phyloP scores from a whole-genome alignment of 371 early-diverging fungal species.

The Mortierella sp. region DNA sequence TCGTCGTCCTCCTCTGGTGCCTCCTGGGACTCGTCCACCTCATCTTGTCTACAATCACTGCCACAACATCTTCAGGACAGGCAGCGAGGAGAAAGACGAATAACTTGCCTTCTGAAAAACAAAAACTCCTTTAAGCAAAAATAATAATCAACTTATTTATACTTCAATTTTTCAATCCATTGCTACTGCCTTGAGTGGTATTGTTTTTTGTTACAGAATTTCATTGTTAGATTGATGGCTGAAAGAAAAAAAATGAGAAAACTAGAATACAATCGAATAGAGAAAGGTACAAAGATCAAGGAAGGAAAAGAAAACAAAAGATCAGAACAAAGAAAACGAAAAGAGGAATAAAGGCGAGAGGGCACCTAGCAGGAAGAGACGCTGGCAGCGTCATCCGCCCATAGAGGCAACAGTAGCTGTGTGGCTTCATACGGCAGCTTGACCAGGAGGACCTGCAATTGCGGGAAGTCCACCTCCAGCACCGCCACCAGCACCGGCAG shows the following conservation, averaged over 20 bases:
- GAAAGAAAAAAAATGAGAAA: not conserved
- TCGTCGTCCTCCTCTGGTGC: conserved; percentile 23
- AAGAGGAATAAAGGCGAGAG: not conserved
- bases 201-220: conserved; percentile 1
- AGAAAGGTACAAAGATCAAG: not conserved
- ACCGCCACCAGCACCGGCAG: conserved; percentile 9
- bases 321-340: not conserved
- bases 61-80: not conserved
- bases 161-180: not conserved
- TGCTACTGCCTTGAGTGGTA: not conserved
- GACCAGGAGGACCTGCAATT: not conserved
- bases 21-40: conserved; percentile 5
- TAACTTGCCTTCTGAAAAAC: not conserved
- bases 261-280: conserved; percentile 1
- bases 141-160: too few relatives aligned
- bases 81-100: not conserved
- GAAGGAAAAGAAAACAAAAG: not conserved
- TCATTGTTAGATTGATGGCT: not conserved
- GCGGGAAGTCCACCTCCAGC: not conserved
- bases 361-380: not conserved
- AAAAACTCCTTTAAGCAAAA: not conserved
- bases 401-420: not conserved
- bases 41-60: not conserved
- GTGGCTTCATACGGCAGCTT: not conserved
- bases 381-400: not conserved